These are phyloP conservation scores for Blastobotrys raffinosifermentans DNA, from an alignment of 1,139 yeast species.

Conservation along the genomic window DNA sequence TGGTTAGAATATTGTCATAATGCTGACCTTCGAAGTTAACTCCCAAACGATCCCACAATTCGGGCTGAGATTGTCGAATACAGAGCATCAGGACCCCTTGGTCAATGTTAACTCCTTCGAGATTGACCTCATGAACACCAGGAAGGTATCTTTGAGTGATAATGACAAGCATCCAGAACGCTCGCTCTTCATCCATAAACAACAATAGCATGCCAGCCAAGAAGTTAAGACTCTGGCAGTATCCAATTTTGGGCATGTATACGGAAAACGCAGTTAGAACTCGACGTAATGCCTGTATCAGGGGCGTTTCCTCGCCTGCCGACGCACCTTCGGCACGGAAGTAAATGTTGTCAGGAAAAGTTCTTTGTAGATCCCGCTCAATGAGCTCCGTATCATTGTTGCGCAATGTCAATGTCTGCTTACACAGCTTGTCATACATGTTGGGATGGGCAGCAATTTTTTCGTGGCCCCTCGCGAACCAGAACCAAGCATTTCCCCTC, in stretches of 20 bases:
- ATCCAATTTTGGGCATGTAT: constrained; percentile 86
- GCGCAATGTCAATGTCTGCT: constrained; percentile 44
- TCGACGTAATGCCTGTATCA: constrained; percentile 68
- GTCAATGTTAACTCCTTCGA: constrained; percentile 92
- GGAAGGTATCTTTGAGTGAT: constrained; percentile 82
- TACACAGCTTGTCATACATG: constrained; percentile 61
- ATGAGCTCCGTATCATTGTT: constrained; percentile 84
- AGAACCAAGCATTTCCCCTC: constrained; percentile 97
- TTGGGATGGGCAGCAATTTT: constrained; percentile 63
- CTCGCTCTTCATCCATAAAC: constrained; percentile 80
- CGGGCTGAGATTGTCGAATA: constrained; percentile 76
- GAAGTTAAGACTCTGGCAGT: constrained; percentile 91
- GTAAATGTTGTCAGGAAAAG: constrained; percentile 87
- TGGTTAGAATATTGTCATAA: constrained; percentile 60
- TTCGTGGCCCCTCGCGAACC: constrained; percentile 88
- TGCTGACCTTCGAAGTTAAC: constrained; percentile 36
- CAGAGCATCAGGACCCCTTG: constrained; percentile 93
- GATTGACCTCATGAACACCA: constrained; percentile 80
- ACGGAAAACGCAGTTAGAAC: constrained; percentile 80
- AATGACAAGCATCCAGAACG: constrained; percentile 94
- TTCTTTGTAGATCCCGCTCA: constrained; percentile 85
- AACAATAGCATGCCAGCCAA: constrained; percentile 78
- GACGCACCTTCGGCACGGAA: constrained; percentile 40
- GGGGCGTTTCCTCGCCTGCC: constrained; percentile 45
- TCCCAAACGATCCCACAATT: constrained; percentile 59